Evolutionary conservation across 331 rosid genomes (phyloP).

Genomic region (Quercus lobata): DNA sequence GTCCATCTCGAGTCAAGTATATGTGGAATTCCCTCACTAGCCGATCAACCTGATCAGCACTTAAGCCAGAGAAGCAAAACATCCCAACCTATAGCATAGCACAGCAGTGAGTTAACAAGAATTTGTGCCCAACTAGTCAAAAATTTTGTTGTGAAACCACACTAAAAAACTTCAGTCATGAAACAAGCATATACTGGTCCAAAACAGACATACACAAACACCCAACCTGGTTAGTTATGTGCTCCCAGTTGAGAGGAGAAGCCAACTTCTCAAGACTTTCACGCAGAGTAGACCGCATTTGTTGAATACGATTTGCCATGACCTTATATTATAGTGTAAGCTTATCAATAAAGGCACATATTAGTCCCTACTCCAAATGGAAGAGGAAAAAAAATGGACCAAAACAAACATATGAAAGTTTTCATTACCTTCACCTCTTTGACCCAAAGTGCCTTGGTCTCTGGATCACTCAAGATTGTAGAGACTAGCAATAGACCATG

Average conservation of each 20-base stretch:
- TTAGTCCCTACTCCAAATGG: background rate
- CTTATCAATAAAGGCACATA: background rate
- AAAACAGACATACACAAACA: background rate
- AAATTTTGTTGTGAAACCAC: background rate
- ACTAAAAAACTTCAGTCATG: background rate
- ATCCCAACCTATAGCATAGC: constrained; percentile 51
- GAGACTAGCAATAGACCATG: constrained; percentile 47
- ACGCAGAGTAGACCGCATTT: constrained; percentile 35
- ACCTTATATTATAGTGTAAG: constrained; percentile 33
- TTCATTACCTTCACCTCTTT: constrained; percentile 46
- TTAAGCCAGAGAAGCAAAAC: constrained; percentile 55
- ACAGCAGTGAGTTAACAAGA: background rate
- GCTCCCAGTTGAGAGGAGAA: constrained; percentile 56
- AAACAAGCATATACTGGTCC: background rate
- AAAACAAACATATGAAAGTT: background rate
- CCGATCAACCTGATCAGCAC: constrained; percentile 39
- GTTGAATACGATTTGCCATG: constrained; percentile 45
- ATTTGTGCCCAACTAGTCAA: background rate
- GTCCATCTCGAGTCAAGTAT: constrained; percentile 32
- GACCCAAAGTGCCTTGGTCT: constrained; percentile 40
- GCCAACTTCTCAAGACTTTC: constrained; percentile 38
- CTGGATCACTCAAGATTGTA: constrained; percentile 44
- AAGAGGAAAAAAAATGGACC: background rate
- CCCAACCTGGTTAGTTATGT: constrained; percentile 53
- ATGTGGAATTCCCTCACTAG: constrained; percentile 33